These are phyloP conservation scores for Globisporangium perplexum DNA, from an alignment of 352 stramenopile genomes.

Conservation along the genomic window DNA sequence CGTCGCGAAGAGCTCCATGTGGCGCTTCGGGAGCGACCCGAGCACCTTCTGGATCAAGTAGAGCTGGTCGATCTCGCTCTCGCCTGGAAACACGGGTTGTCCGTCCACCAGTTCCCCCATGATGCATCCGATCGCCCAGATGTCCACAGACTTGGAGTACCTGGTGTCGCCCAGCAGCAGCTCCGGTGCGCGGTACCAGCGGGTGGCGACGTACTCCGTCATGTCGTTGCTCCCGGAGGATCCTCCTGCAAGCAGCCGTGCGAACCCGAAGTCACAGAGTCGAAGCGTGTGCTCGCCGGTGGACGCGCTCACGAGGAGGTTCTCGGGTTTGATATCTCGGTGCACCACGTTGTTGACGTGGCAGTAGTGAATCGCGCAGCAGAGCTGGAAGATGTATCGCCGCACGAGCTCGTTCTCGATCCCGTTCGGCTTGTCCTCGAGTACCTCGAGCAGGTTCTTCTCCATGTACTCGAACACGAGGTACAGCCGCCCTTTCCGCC, in stretches of 20 bases:
- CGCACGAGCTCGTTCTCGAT: slow-evolving; percentile 92
- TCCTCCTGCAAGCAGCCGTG: slow-evolving; percentile 71
- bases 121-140: slow-evolving; percentile 97
- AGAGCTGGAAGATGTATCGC: slow-evolving; percentile 98
- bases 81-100: slow-evolving; percentile 97
- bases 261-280: slow-evolving; percentile 98
- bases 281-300: slow-evolving; percentile 95
- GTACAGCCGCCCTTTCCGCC: slow-evolving; percentile 94
- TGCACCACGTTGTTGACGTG: slow-evolving; percentile 97
- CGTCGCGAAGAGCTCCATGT: slow-evolving; percentile 89
- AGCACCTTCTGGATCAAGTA: slow-evolving; percentile 99
- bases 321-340: slow-evolving; percentile 99
- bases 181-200: slow-evolving; percentile 98
- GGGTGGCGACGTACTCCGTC: slow-evolving; percentile 98
- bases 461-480: slow-evolving; percentile 98
- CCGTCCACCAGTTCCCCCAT: slow-evolving; percentile 97
- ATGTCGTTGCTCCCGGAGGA: slow-evolving; percentile 87
- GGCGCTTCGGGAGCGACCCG: slow-evolving; percentile 91
- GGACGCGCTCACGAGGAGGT: slow-evolving; percentile 95
- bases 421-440: slow-evolving; percentile 89
- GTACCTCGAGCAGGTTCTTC: slow-evolving; percentile 94
- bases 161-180: slow-evolving; percentile 98
- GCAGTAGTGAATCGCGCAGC: slow-evolving; percentile 95
- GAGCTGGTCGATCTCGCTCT: slow-evolving; percentile 98
- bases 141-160: slow-evolving; percentile 96